phyloP scores from a whole-genome alignment of 1,284 basidiomycete species.

The Coriolopsis trogii region DNA sequence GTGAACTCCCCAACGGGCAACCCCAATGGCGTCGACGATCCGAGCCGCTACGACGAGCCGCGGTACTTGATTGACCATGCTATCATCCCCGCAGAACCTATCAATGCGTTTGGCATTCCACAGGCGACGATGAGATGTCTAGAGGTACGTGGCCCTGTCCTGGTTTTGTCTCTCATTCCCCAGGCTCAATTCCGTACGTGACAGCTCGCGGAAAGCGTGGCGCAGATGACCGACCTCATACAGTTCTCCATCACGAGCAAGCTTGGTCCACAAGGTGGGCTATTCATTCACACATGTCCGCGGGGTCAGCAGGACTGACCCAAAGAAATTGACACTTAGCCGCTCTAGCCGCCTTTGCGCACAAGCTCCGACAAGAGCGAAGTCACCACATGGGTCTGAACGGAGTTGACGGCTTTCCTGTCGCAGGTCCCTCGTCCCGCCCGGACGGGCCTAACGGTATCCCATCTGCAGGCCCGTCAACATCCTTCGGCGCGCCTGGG shows the following conservation, averaged over 20 bases:
- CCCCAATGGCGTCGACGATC: slow-evolving; percentile 44
- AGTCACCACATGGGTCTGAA: slow-evolving; percentile 6
- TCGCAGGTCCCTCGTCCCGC: neutral
- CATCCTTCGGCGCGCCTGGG: neutral
- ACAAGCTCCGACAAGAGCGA: slow-evolving; percentile 45
- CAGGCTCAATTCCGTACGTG: neutral
- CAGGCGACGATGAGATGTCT: slow-evolving; percentile 85
- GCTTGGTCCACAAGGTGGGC: slow-evolving; percentile 67
- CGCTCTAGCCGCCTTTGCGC: slow-evolving; percentile 47
- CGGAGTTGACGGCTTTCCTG: neutral
- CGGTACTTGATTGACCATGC: slow-evolving; percentile 58
- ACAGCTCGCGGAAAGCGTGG: slow-evolving; percentile 76
- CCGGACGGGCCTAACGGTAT: slow-evolving; percentile 13
- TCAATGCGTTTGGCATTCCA: slow-evolving; percentile 83
- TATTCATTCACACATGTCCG: neutral
- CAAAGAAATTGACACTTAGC: slow-evolving; percentile 31
- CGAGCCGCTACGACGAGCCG: slow-evolving; percentile 57
- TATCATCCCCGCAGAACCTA: slow-evolving; percentile 72
- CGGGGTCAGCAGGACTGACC: too few species aligned
- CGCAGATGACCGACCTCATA: slow-evolving; percentile 75
- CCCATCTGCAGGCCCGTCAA: neutral
- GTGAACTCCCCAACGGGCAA: slow-evolving; percentile 42
- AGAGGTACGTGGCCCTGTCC: slow-evolving; percentile 51
- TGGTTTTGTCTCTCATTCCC: too few species aligned
- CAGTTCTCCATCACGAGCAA: slow-evolving; percentile 54